Conservation (phyloP, 2,329 filamentous ascomycete species). For the Fusarium compactum region DNA sequence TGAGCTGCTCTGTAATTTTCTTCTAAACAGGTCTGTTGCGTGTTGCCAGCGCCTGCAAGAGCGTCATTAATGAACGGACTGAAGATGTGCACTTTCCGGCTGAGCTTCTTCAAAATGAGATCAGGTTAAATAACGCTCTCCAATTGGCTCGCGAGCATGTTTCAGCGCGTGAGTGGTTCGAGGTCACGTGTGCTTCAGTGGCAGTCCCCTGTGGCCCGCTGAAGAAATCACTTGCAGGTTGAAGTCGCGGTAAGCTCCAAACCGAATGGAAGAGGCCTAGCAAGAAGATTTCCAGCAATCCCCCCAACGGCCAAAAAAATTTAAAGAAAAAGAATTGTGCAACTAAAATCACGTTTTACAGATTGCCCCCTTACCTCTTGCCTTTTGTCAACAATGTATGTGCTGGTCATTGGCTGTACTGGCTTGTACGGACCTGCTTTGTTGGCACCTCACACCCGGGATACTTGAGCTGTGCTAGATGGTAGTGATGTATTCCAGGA, state of each 20-base stretch:
- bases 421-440: too few relatives aligned
- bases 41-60: background rate
- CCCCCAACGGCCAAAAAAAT: too few relatives aligned
- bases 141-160: background rate
- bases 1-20: accelerated
- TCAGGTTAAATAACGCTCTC: background rate
- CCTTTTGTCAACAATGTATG: too few relatives aligned
- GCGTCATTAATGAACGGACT: background rate
- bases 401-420: too few relatives aligned
- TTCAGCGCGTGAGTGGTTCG: background rate
- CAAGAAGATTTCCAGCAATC: too few relatives aligned
- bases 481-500: too few relatives aligned
- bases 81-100: background rate
- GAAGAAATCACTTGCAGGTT: background rate
- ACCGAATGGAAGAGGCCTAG: too few relatives aligned
- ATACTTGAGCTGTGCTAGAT: too few relatives aligned
- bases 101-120: background rate
- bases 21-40: accelerated
- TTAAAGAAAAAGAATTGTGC: too few relatives aligned
- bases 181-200: background rate
- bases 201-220: background rate
- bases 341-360: too few relatives aligned
- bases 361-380: too few relatives aligned
- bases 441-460: too few relatives aligned
- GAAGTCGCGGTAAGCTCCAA: background rate